These are phyloP conservation scores for Heliamphora exappendiculata DNA, from an alignment of 148 eudicot species.

Conservation along the genomic window DNA sequence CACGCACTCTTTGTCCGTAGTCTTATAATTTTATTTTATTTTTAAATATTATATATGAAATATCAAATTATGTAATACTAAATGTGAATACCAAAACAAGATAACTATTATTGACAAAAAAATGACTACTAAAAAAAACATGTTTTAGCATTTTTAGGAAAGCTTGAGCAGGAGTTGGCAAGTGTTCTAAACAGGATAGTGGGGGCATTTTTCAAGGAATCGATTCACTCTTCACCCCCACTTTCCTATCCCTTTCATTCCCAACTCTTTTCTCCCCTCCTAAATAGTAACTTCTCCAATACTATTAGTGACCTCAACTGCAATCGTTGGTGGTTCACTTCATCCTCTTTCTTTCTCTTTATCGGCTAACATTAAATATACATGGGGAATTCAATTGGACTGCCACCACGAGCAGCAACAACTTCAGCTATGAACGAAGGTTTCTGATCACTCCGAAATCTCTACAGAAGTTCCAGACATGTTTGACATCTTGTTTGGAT, in stretches of 20 bases:
- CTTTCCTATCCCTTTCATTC: not conserved
- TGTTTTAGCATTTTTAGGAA: too few relatives aligned
- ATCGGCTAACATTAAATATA: not conserved
- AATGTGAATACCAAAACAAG: too few relatives aligned
- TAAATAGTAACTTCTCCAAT: not conserved
- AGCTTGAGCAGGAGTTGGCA: too few relatives aligned
- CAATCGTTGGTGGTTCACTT: conserved; percentile 16
- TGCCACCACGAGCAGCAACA: not conserved
- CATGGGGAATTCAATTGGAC: not conserved
- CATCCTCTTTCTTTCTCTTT: not conserved
- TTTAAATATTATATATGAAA: too few relatives aligned
- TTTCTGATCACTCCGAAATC: not conserved
- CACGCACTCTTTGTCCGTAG: too few relatives aligned
- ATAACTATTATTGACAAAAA: too few relatives aligned
- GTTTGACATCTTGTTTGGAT: conserved; percentile 59
- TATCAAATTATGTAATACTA: too few relatives aligned
- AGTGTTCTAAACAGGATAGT: not conserved
- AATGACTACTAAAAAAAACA: too few relatives aligned
- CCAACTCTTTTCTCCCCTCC: not conserved
- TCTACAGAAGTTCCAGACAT: conserved; percentile 14
- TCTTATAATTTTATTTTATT: too few relatives aligned
- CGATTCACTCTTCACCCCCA: not conserved
- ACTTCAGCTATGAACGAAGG: not conserved
- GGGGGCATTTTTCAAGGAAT: conserved; percentile 7
- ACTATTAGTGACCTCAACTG: conserved; percentile 1